These are phyloP conservation scores for Isoetes taiwanensis DNA, from an alignment of 75 land plant genomes.

Conservation along the genomic window DNA sequence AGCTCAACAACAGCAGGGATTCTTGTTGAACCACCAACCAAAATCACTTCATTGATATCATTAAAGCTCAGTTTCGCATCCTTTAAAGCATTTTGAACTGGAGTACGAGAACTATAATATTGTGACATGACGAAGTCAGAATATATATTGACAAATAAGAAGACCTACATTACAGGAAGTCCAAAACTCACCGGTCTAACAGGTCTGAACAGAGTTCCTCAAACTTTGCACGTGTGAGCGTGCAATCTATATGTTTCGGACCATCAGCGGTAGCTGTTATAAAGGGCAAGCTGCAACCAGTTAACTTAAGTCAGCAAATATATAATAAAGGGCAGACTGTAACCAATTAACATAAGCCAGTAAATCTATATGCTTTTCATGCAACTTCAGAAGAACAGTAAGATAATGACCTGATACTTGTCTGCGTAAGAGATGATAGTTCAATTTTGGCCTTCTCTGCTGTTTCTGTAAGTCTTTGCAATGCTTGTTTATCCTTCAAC, in stretches of 20 bases:
- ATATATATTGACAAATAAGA: neutral
- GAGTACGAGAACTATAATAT: constrained; percentile 40
- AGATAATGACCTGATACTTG: constrained; percentile 47
- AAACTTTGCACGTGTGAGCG: constrained; percentile 59
- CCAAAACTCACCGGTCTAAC: constrained; percentile 39
- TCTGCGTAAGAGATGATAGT: constrained; percentile 53
- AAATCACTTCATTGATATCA: constrained; percentile 70
- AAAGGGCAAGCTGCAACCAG: constrained; percentile 53
- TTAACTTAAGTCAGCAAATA: neutral
- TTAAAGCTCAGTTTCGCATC: constrained; percentile 71
- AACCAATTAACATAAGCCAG: neutral
- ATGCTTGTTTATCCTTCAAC: constrained; percentile 69
- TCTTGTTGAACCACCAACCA: constrained; percentile 81
- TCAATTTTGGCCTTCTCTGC: constrained; percentile 85
- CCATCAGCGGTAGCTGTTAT: constrained; percentile 82
- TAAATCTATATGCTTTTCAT: neutral
- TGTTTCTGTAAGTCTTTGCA: constrained; percentile 62
- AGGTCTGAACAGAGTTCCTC: constrained; percentile 54
- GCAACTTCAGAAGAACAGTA: too few species aligned
- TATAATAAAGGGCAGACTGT: neutral
- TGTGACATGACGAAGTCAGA: neutral
- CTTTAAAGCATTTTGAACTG: constrained; percentile 58
- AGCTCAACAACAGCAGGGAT: constrained; percentile 80
- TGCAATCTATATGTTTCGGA: constrained; percentile 72
- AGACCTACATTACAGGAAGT: neutral